Evolutionary conservation across 768 basidiomycete genomes (phyloP), one percentile per base, ranked within the genome.

Genomic region (Lactifluus subvellereus): DNA sequence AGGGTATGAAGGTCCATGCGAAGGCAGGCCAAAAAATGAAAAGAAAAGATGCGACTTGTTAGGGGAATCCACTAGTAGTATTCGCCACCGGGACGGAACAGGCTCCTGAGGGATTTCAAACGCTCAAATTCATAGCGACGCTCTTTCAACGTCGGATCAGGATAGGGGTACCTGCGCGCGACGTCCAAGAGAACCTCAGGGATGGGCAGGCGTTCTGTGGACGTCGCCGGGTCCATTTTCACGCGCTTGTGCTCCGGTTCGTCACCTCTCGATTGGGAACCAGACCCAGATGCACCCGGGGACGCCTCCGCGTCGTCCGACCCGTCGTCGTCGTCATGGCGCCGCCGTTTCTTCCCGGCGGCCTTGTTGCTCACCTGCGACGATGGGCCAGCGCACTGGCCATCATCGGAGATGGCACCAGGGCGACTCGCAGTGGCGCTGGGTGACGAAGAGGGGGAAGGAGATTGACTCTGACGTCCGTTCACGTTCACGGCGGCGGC

Each of bases 271-370:
- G 27, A 37, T 1, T 18, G 9, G 4, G 54, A 35, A 18, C 22
- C 32, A 40, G 52, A 37, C 10, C 20, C n/a, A 11, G 47, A 48
- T 16, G n/a, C 2, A 20, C 35, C 27, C 4, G 22, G 33, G 4
- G 32, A 49, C 13, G n/a, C 43, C 18, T 18, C 14, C 7, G 5
- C 22, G 3, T 30, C 10, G 5, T 27, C 27, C 22, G 22, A 22
- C 2, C 3, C 14, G 6, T 42, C 30, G 3, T 42, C n/a, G 10
- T 13, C 50, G 20, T 54, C 62, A 5, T 58, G 52, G n/a, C 57
- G 51, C 38, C 42, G 58, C 8, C 62, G 57, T 38, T 59, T 63
- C 57, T 63, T 63, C 37, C 62, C 62, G 4, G 51, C 57, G 10
- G 38, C 62, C 45, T 38, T 62, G 13, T 53, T 37, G 30, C 51